phyloP scores from a whole-genome alignment of 768 basidiomycete species.

The Boletellus emodensis region DNA sequence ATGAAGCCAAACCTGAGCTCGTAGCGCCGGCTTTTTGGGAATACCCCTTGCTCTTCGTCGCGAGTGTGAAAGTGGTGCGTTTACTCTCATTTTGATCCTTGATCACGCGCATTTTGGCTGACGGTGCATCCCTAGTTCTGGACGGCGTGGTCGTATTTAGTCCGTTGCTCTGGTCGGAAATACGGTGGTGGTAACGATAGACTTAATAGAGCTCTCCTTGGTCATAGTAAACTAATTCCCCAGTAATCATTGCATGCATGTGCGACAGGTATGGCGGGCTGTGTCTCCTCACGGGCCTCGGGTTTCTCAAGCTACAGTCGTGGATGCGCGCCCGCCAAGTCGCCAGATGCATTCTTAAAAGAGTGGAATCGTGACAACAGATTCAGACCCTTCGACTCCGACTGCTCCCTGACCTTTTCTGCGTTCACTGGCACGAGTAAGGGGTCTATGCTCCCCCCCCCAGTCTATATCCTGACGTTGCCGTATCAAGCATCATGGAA shows the following conservation, averaged over 20 bases:
- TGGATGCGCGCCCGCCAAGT: no score
- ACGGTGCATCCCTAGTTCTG: slow-evolving; percentile 57
- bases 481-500: no score
- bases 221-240: slow-evolving; percentile 9
- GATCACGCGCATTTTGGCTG: neutral
- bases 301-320: no score
- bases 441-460: no score
- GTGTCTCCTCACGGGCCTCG: no score
- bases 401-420: no score
- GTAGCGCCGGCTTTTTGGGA: slow-evolving; percentile 47
- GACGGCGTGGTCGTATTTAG: slow-evolving; percentile 89
- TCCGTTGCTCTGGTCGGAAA: slow-evolving; percentile 85
- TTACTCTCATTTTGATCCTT: neutral
- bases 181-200: slow-evolving; percentile 60
- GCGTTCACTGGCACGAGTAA: no score
- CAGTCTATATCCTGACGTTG: no score
- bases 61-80: slow-evolving; percentile 69
- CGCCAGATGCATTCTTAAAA: no score
- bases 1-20: slow-evolving; percentile 36
- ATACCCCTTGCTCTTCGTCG: slow-evolving; percentile 64
- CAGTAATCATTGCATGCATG: neutral
- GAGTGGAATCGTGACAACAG: no score
- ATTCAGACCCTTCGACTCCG: no score
- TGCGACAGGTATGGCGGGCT: no score
- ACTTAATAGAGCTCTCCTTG: neutral